Evolutionary conservation across 2,329 filamentous ascomycete species (phyloP).

Genomic region (Arachnopeziza araneosa): DNA sequence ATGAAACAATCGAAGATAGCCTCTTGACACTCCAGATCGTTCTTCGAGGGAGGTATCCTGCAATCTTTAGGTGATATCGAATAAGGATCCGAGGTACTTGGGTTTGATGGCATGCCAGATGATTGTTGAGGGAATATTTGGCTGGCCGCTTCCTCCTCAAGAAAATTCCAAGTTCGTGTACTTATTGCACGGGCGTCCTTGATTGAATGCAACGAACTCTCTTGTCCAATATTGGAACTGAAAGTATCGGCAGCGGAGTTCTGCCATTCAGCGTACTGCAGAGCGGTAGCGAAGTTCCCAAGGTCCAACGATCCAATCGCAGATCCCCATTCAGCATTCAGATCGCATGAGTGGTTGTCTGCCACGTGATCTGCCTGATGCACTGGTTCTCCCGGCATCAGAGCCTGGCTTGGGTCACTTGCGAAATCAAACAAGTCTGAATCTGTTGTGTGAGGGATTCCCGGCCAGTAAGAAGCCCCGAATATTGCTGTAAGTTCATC

Average conservation of each 20-base stretch:
- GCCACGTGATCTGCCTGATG: neutral
- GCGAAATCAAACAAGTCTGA: neutral
- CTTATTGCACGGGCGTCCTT: neutral
- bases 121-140: neutral
- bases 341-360: neutral
- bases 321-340: neutral
- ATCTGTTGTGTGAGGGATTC: neutral
- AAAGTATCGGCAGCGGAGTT: neutral
- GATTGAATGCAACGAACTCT: neutral
- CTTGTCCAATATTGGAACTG: neutral
- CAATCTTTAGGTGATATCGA: neutral
- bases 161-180: neutral
- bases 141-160: neutral
- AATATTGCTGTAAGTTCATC: neutral
- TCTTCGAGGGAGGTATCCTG: neutral
- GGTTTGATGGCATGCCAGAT: neutral
- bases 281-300: neutral
- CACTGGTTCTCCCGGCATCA: neutral
- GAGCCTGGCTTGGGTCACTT: neutral
- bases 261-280: neutral
- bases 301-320: neutral
- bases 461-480: neutral
- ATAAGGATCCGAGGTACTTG: neutral
- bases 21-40: neutral
- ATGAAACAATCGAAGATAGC: neutral